Evolutionary conservation across 2,329 filamentous ascomycete genomes (phyloP).

Genomic region (Hymenoscyphus scutula): DNA sequence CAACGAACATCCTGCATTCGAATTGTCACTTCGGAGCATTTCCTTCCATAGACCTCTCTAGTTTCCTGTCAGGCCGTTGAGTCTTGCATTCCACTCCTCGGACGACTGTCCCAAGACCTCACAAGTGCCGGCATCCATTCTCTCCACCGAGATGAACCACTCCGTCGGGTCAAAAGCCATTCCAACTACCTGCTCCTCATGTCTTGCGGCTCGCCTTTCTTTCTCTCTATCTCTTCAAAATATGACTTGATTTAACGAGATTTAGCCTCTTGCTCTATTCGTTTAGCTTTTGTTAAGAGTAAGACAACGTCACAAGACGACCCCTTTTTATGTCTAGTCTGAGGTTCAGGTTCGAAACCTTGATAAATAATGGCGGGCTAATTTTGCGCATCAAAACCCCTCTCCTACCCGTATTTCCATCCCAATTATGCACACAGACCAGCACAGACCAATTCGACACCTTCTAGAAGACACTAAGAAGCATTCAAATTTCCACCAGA

Average conservation of each 20-base stretch:
- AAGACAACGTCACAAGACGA: not conserved
- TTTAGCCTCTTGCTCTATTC: not conserved
- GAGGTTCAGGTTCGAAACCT: not conserved
- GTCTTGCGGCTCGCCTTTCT: not conserved
- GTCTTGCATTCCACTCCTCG: not conserved
- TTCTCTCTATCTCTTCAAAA: not conserved
- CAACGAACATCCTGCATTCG: conserved; percentile 4
- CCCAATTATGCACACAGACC: not conserved
- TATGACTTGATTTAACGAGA: not conserved
- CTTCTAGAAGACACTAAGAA: conserved; percentile 22
- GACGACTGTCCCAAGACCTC: not conserved
- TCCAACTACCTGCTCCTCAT: not conserved
- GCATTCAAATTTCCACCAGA: conserved; percentile 11
- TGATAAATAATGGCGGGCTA: not conserved
- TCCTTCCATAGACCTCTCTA: not conserved
- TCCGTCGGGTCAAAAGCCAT: conserved; percentile 4
- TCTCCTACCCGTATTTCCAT: not conserved
- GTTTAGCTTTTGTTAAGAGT: not conserved
- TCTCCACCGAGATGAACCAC: conserved; percentile 1
- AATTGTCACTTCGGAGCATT: conserved; percentile 6
- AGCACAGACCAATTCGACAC: conserved; percentile 8
- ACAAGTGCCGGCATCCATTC: not conserved
- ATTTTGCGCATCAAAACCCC: not conserved
- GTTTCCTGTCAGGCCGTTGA: conserved; percentile 12
- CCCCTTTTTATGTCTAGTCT: not conserved